Base-by-base conservation (phyloP, 306 rosid genomes). In the Ziziphus jujuba region DNA sequence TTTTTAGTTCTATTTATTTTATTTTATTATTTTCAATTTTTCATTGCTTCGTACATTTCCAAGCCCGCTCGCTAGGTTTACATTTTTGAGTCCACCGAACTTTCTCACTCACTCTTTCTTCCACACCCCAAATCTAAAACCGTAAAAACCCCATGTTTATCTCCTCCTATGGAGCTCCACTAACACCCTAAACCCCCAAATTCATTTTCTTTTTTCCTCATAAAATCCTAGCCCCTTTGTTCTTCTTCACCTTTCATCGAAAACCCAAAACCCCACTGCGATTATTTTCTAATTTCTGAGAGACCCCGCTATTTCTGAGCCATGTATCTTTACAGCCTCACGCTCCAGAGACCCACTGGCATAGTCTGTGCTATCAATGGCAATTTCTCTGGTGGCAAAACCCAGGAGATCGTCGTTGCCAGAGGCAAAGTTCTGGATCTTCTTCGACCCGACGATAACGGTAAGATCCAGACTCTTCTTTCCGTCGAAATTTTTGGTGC, bases 401-500 rank as follows among this genome's bases (percentile, higher is more conserved):
- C 59, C 11, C 99, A 93, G 67, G 99, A 93, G 76, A 86, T 93
- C 15, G 99, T 87, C 20, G 97, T 93, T 22, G 97, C 95, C 16
- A 67, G 96, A 22, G 99, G 99, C 68, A 93, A 90, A 69, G 90
- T 90, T 15, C 95, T 93, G 62, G 99, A 93, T 71, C 96, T 93
- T 69, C 91, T 93, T 48, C 96, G 99, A 14, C 98, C 97, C 17
- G 99, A 93, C 56, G 96, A 88, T 61, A 85, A 77, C 48, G 96
- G 99, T 74, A 84, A 95, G 79, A 80, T 93, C 81, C 99, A 90
- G 80, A 90, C 97, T 64, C 24, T 88, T 7, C 98, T 93, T 66
- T 93, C 99, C 28, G 97, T 90, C n/a, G 99, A 93, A 77, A 72
- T 87, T 14, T 93, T 93, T 61, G 99, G 99, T 31, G 96, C 85